These are phyloP conservation scores for Alternaria metachromatica DNA, from an alignment of 2,329 filamentous ascomycete genomes.

Conservation along the genomic window DNA sequence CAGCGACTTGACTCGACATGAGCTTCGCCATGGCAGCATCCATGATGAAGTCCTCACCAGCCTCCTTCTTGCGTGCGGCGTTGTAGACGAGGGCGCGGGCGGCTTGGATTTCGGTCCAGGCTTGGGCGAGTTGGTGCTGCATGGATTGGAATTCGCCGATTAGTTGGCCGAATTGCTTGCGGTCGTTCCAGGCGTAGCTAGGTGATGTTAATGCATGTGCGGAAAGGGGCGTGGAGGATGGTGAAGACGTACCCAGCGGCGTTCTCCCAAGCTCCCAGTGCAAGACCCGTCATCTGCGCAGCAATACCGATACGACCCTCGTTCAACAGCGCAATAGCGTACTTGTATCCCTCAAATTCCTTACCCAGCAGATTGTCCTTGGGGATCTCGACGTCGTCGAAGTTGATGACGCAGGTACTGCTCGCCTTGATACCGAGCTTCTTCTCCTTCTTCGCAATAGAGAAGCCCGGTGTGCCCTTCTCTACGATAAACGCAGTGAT, in stretches of 20 bases:
- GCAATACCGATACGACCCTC: constrained; percentile 98
- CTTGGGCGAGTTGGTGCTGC: constrained; percentile 98
- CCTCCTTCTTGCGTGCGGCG: constrained; percentile 96
- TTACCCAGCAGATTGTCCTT: constrained; percentile 87
- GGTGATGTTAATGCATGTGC: constrained; percentile 12
- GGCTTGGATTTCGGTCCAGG: constrained; percentile 90
- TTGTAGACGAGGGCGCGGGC: constrained; percentile 95
- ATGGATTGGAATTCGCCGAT: constrained; percentile 98
- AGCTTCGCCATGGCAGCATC: constrained; percentile 99
- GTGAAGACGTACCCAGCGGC: constrained; percentile 70
- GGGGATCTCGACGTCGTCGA: constrained; percentile 93
- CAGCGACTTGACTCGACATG: constrained; percentile 90
- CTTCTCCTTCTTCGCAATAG: constrained; percentile 99
- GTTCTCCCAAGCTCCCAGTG: constrained; percentile 93
- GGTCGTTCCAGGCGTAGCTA: constrained; percentile 96
- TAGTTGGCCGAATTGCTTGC: constrained; percentile 92
- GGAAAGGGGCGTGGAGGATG: not conserved
- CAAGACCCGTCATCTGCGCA: constrained; percentile 97
- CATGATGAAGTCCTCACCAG: constrained; percentile 90
- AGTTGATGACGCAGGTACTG: constrained; percentile 96
- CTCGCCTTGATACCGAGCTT: constrained; percentile 96
- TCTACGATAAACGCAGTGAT: constrained; percentile 96
- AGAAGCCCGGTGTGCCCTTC: constrained; percentile 87
- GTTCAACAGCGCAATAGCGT: constrained; percentile 91
- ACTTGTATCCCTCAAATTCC: constrained; percentile 95